Evolutionary conservation across 1,284 basidiomycete genomes (phyloP), one percentile per base, ranked within the genome.

Genomic region (Ceratobasidium sp.): DNA sequence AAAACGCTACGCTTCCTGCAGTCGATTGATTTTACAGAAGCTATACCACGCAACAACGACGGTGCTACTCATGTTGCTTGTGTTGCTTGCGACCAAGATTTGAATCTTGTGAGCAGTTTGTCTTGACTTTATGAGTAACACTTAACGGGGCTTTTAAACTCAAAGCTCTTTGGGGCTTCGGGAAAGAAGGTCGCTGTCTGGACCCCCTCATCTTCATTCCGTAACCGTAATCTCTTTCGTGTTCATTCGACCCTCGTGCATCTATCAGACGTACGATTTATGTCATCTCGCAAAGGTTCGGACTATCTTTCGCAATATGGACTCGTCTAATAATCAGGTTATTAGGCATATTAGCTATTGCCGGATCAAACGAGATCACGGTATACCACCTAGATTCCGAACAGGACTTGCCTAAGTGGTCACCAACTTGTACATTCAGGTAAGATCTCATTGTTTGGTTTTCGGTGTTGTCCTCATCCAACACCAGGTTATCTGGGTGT

Each of bases 391-490:
- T 94, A 56, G 89, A 91, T 76, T 86, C 93, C 56, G 91, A 94
- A 80, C 91, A 94, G 80, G 92, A 94, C 82, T 87, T 95, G 29
- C 91, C 90, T 13, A 91, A 90, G 1, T 95, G 94, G 94, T 90
- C 89, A 4, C 85, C 85, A 80, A 93, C 93, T 83, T 94, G 93
- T 93, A 86, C 85, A 25, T 84, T 86, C 68, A 81, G 85, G 93
- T 93, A 85, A 77, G 88, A 40, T 51, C 77, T 40, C 29, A 40
- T 5, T 22, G 19, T 37, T 19, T 19, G 17, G 9, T 7, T 15
- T 25, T 8, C 8, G 4, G 15, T 19, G 34, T 9, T 22, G 17
- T 29, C 32, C 34, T 64, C 17, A 74, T 13, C 11, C 17, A 13
- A 52, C 2, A 6, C 25, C 25, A 74, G 70, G 34, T 9, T 64